A percentile compares a stretch with the other conserved stretches of the same genome.
Evolutionary conservation across 2,329 filamentous ascomycete genomes (phyloP).

Genomic region (Amesomyces nigricolor): DNA sequence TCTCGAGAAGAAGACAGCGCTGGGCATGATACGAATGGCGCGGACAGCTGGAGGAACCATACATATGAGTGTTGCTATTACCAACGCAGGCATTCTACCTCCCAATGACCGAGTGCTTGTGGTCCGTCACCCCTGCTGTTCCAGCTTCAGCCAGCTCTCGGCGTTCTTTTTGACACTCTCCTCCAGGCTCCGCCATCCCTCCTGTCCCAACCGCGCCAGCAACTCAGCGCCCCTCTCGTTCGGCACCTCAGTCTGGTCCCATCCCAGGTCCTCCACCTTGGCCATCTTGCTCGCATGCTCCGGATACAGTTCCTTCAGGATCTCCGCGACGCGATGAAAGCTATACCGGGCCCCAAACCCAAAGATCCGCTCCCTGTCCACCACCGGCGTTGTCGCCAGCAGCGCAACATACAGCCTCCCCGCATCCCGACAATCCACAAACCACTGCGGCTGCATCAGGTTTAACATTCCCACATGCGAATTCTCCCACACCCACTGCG

Average conservation of each 20-base stretch:
- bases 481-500: slow-evolving; percentile 30
- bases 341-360: slow-evolving; percentile 31
- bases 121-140: slow-evolving; percentile 9
- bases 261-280: slow-evolving; percentile 24
- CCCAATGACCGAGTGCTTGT: slow-evolving; percentile 5
- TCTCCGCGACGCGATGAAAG: slow-evolving; percentile 28
- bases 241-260: slow-evolving; percentile 31
- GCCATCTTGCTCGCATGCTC: slow-evolving; percentile 24
- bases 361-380: slow-evolving; percentile 31
- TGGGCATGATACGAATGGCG: no score
- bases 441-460: slow-evolving; percentile 30
- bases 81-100: neutral
- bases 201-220: slow-evolving; percentile 26
- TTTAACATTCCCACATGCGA: slow-evolving; percentile 14
- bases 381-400: slow-evolving; percentile 24
- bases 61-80: neutral
- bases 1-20: no score
- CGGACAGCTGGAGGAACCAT: neutral
- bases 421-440: slow-evolving; percentile 29
- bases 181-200: slow-evolving; percentile 30
- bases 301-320: slow-evolving; percentile 29
- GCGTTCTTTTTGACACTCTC: slow-evolving; percentile 29
- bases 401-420: slow-evolving; percentile 31
- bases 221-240: slow-evolving; percentile 27
- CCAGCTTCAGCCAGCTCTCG: slow-evolving; percentile 22